Conservation (phyloP, 176 grass and related monocot genomes). For the Zoysia japonica region DNA sequence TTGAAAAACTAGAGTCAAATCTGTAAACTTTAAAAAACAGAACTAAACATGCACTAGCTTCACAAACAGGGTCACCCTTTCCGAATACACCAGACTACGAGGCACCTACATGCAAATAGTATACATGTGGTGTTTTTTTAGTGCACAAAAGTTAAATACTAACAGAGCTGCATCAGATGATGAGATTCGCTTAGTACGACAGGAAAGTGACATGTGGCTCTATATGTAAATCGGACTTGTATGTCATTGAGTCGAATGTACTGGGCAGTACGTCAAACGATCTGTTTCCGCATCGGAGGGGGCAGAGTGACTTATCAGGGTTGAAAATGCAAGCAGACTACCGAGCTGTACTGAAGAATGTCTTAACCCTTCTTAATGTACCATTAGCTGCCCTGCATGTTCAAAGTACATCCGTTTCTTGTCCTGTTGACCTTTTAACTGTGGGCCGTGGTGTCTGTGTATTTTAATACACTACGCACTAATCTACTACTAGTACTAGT, state of each 20-base stretch:
- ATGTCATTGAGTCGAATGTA: no score
- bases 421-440: slow-evolving; percentile 39
- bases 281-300: slow-evolving; percentile 20
- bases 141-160: slow-evolving; percentile 45
- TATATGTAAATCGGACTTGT: no score
- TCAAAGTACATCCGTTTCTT: slow-evolving; percentile 36
- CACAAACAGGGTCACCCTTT: background rate
- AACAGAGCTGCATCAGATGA: background rate
- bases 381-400: slow-evolving; percentile 24
- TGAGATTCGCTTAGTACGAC: background rate
- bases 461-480: background rate
- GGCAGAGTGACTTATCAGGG: slow-evolving; percentile 25
- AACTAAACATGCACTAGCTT: no score
- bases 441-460: slow-evolving; percentile 2
- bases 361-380: slow-evolving; percentile 32
- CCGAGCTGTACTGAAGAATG: slow-evolving; percentile 41
- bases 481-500: background rate
- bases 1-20: no score
- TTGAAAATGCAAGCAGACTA: slow-evolving; percentile 20
- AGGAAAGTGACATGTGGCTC: no score
- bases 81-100: background rate
- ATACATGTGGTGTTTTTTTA: background rate
- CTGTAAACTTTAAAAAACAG: no score
- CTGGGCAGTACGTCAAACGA: background rate
- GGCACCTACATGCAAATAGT: background rate